phyloP scores from a whole-genome alignment of 1,284 basidiomycete genomes.

The Boletus smithii region DNA sequence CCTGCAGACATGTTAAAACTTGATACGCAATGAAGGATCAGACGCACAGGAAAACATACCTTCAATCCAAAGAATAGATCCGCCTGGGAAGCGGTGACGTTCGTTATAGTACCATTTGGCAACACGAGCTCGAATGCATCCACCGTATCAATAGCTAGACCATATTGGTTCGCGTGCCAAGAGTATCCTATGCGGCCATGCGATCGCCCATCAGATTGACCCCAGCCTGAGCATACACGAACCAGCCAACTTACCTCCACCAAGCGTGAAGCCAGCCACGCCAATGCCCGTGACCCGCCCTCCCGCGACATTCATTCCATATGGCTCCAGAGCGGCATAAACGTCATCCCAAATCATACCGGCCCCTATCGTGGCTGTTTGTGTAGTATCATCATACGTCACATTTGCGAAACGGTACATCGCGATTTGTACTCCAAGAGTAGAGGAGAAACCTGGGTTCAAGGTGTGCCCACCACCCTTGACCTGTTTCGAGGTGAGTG shows the following conservation, averaged over 20 bases:
- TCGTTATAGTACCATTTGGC: conserved; percentile 43
- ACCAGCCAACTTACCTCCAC: conserved; percentile 22
- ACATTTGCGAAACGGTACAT: conserved; percentile 28
- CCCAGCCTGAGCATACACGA: neutral
- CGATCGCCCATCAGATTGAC: conserved; percentile 3
- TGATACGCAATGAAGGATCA: conserved; percentile 43
- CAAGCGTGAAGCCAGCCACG: conserved; percentile 40
- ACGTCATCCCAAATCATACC: conserved; percentile 42
- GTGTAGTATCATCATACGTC: conserved; percentile 25
- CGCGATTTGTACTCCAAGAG: conserved; percentile 20
- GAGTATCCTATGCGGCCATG: conserved; percentile 45
- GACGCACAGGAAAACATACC: conserved; percentile 39
- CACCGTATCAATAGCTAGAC: conserved; percentile 51
- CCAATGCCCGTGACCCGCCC: conserved; percentile 47
- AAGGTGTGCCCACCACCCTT: conserved; percentile 49
- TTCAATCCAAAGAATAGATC: conserved; percentile 50
- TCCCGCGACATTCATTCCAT: conserved; percentile 45
- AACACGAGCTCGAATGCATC: conserved; percentile 48
- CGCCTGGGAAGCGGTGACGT: conserved; percentile 38
- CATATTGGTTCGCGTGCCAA: conserved; percentile 50
- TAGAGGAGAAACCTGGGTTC: conserved; percentile 36
- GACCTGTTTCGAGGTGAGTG: conserved; percentile 37
- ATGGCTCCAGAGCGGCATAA: conserved; percentile 40
- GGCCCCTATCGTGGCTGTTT: conserved; percentile 41
- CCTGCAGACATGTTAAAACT: conserved; percentile 38